A percentile compares a stretch with the other conserved stretches of the same genome.
phyloP scores from a whole-genome alignment of 1,284 basidiomycete species.

The Tylopilus sp. region DNA sequence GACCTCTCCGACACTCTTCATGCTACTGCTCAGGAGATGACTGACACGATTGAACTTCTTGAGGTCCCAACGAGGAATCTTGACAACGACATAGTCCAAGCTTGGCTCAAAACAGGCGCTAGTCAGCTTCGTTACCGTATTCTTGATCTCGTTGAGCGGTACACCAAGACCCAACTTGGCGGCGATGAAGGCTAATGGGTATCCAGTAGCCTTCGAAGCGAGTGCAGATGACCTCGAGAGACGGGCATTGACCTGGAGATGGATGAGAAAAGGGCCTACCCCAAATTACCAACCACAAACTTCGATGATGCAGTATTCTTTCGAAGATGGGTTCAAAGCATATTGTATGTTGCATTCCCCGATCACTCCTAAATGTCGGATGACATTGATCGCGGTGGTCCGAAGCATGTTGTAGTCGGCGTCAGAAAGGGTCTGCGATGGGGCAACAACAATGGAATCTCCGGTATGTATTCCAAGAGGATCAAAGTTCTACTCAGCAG shows the following conservation, averaged over 20 bases:
- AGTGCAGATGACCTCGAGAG: slow-evolving; percentile 96
- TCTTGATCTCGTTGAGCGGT: slow-evolving; percentile 96
- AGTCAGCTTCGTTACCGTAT: slow-evolving; percentile 95
- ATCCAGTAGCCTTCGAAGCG: slow-evolving; percentile 98
- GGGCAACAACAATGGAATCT: slow-evolving; percentile 98
- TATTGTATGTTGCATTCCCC: slow-evolving; percentile 99
- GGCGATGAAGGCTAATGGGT: slow-evolving; percentile 97
- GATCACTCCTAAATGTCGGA: slow-evolving; percentile 94
- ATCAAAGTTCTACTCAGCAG: slow-evolving; percentile 82
- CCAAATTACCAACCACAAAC: slow-evolving; percentile 37
- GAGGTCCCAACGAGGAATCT: slow-evolving; percentile 98
- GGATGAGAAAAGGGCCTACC: slow-evolving; percentile 1
- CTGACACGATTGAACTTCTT: slow-evolving; percentile 97
- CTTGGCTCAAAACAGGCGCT: slow-evolving; percentile 98
- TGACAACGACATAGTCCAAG: slow-evolving; percentile 96
- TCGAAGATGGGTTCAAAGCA: slow-evolving; percentile 91
- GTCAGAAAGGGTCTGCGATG: slow-evolving; percentile 97
- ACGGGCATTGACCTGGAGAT: slow-evolving; percentile 90
- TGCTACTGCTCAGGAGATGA: slow-evolving; percentile 83
- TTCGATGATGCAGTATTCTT: slow-evolving; percentile 99
- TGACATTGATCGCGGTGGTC: slow-evolving; percentile 97
- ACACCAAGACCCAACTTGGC: slow-evolving; percentile 97
- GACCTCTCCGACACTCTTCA: slow-evolving; percentile 99
- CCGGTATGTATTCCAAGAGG: slow-evolving; percentile 98
- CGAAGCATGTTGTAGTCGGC: slow-evolving; percentile 98